phyloP scores from a whole-genome alignment of 2,329 filamentous ascomycete genomes.

The Saccharata proteae region DNA sequence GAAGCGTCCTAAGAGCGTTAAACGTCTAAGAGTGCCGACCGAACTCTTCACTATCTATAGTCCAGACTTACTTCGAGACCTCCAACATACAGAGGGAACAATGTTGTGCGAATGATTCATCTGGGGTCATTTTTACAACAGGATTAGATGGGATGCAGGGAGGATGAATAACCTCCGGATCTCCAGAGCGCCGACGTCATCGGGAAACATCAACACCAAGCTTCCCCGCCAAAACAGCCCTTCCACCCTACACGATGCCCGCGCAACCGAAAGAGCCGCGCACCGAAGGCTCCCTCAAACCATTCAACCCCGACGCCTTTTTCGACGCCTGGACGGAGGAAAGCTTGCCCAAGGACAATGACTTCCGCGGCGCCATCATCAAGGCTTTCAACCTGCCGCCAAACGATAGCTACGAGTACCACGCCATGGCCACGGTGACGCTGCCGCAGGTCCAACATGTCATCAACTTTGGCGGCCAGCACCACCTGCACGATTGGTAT shows the following conservation, averaged over 20 bases:
- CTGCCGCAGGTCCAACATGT: constrained; percentile 38
- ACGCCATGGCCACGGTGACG: constrained; percentile 39
- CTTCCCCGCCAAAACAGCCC: too few relatives aligned
- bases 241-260: constrained; percentile 7
- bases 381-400: constrained; percentile 34
- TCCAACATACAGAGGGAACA: too few relatives aligned
- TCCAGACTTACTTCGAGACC: too few relatives aligned
- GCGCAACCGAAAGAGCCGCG: constrained; percentile 3
- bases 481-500: constrained; percentile 42
- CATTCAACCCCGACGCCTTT: constrained; percentile 35
- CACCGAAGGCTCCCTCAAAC: constrained; percentile 1
- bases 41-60: too few relatives aligned
- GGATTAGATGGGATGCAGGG: too few relatives aligned
- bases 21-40: too few relatives aligned
- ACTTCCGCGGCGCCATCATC: constrained; percentile 35
- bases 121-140: too few relatives aligned
- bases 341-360: constrained; percentile 26
- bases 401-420: constrained; percentile 38
- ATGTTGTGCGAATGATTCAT: too few relatives aligned
- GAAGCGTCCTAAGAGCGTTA: too few relatives aligned
- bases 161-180: too few relatives aligned
- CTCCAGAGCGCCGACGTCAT: too few relatives aligned
- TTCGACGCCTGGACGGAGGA: constrained; percentile 31
- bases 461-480: constrained; percentile 32
- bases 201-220: too few relatives aligned